These are phyloP conservation scores for Apiospora phragmitis DNA, from an alignment of 2,329 filamentous ascomycete species.

Conservation along the genomic window DNA sequence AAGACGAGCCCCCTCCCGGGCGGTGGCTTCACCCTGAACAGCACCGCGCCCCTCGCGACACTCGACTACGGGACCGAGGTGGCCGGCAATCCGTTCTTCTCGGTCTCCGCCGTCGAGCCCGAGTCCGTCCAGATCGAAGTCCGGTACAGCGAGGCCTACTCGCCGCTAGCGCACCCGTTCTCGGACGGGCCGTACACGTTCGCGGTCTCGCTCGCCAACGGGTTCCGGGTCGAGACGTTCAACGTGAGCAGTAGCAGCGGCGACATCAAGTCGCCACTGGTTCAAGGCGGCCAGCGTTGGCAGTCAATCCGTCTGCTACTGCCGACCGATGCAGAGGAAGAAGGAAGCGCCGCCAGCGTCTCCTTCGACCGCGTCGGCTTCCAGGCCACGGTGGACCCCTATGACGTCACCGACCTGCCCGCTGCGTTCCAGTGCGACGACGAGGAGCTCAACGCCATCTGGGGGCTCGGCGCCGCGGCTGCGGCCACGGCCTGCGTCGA, in stretches of 20 bases:
- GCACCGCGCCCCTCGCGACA: slow-evolving; percentile 19
- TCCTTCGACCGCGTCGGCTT: slow-evolving; percentile 34
- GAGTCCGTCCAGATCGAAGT: slow-evolving; percentile 33
- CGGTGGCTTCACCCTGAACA: background rate
- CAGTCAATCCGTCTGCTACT: slow-evolving; percentile 37
- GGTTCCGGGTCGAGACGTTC: slow-evolving; percentile 40
- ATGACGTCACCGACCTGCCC: slow-evolving; percentile 25
- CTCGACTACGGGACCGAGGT: slow-evolving; percentile 35
- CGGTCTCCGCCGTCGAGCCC: slow-evolving; percentile 23
- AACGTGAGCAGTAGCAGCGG: slow-evolving; percentile 34
- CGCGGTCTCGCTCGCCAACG: slow-evolving; percentile 29
- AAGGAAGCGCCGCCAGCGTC: slow-evolving; percentile 29
- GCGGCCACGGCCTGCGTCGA: slow-evolving; percentile 37
- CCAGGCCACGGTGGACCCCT: slow-evolving; percentile 27
- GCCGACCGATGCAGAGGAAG: background rate
- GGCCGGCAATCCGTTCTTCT: slow-evolving; percentile 35
- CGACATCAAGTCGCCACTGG: slow-evolving; percentile 31
- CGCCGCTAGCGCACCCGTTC: slow-evolving; percentile 26
- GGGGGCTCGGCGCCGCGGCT: slow-evolving; percentile 37
- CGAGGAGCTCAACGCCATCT: slow-evolving; percentile 34
- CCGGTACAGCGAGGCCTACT: slow-evolving; percentile 36
- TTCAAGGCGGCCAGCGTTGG: slow-evolving; percentile 44
- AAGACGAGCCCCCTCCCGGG: background rate
- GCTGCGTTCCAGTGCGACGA: slow-evolving; percentile 33
- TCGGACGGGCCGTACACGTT: slow-evolving; percentile 33